These are phyloP conservation scores for Neurospora hispaniola DNA, from an alignment of 495 filamentous ascomycete genomes.

Conservation along the genomic window DNA sequence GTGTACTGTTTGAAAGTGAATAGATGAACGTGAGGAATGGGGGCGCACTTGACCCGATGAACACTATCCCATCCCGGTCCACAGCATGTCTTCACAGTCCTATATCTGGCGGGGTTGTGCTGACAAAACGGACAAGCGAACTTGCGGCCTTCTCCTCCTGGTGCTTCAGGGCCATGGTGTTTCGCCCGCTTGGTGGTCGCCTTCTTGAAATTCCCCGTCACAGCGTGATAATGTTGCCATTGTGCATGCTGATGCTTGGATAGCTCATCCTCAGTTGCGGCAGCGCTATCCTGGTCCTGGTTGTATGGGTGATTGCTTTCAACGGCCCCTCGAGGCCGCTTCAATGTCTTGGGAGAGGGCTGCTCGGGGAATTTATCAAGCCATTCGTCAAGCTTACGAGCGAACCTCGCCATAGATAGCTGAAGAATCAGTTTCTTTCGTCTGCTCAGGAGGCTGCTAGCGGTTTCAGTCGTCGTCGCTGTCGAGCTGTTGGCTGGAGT, in stretches of 20 bases:
- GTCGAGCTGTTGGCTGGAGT: conserved; percentile 8
- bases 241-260: not conserved
- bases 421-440: conserved; percentile 21
- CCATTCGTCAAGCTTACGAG: conserved; percentile 13
- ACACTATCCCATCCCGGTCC: conserved; percentile 33
- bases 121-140: conserved; percentile 36
- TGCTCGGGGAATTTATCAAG: conserved; percentile 10
- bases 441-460: conserved; percentile 16
- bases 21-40: not conserved
- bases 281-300: not conserved
- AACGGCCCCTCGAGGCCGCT: conserved; percentile 6
- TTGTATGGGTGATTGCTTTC: conserved; percentile 2
- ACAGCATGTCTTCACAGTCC: conserved; percentile 26
- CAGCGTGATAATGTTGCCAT: not conserved
- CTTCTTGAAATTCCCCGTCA: not conserved
- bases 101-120: conserved; percentile 26
- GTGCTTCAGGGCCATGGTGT: not conserved
- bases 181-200: conserved; percentile 8
- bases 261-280: not conserved
- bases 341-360: not conserved
- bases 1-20: not conserved
- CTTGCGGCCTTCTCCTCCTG: conserved; percentile 7
- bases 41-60: conserved; percentile 35
- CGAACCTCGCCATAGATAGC: conserved; percentile 22
- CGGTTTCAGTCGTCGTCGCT: not conserved